phyloP scores from a whole-genome alignment of 257 asterid species.

The Solanum tacnaense region DNA sequence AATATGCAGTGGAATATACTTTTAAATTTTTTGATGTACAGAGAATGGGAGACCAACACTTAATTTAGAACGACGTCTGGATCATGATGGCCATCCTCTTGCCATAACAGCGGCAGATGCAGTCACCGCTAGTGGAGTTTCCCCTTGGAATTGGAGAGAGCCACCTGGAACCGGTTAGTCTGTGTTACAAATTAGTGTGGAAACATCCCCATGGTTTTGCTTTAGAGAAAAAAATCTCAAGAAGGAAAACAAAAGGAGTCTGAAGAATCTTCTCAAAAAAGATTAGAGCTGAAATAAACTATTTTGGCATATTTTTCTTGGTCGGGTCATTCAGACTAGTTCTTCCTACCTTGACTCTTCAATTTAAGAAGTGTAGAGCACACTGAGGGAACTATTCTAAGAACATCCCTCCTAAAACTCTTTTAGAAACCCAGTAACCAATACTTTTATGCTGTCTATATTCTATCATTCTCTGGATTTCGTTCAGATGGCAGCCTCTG shows the following conservation, averaged over 20 bases:
- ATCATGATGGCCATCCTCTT: constrained; percentile 89
- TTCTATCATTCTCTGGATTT: neutral
- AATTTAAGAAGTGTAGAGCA: neutral
- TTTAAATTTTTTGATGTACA: constrained; percentile 16
- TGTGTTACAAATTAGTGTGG: constrained; percentile 4
- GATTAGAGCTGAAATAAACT: neutral
- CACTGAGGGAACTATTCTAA: neutral
- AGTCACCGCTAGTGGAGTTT: constrained; percentile 66
- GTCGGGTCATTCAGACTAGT: neutral
- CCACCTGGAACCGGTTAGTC: constrained; percentile 67
- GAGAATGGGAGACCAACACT: constrained; percentile 66
- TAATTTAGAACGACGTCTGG: constrained; percentile 62
- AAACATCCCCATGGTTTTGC: neutral
- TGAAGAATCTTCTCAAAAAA: neutral
- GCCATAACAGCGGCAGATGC: constrained; percentile 81
- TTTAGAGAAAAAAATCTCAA: neutral
- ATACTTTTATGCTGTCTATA: neutral
- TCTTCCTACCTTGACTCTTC: neutral
- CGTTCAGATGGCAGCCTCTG: neutral
- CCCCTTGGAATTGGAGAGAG: constrained; percentile 97
- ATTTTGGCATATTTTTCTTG: neutral
- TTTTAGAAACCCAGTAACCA: neutral
- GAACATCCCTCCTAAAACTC: neutral
- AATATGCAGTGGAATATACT: neutral
- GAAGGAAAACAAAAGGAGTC: neutral